Evolutionary conservation across 2,329 filamentous ascomycete species (phyloP).

Genomic region (Myriosclerotinia duriaeana): DNA sequence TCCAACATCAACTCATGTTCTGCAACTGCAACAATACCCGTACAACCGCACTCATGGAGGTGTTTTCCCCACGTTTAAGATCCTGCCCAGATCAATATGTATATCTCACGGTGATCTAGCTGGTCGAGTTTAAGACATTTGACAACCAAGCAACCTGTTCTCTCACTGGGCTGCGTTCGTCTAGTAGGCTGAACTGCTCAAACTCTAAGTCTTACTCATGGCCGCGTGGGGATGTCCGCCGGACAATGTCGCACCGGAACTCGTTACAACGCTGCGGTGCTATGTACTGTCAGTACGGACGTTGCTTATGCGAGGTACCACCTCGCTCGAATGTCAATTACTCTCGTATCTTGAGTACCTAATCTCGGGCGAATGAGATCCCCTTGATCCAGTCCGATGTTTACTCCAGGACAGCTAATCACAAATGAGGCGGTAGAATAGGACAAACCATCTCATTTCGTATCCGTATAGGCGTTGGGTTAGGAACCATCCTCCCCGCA

Average conservation of each 20-base stretch:
- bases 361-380: slow-evolving; percentile 25
- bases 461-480: slow-evolving; percentile 21
- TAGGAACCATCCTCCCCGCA: slow-evolving; percentile 5
- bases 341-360: slow-evolving; percentile 22
- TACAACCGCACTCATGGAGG: background rate
- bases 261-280: slow-evolving; percentile 22
- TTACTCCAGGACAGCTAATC: slow-evolving; percentile 7
- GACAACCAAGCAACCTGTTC: background rate
- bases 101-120: slow-evolving; percentile 16
- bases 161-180: slow-evolving; percentile 1
- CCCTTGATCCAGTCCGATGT: slow-evolving; percentile 17
- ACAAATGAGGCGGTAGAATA: slow-evolving; percentile 10
- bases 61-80: background rate
- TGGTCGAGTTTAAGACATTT: slow-evolving; percentile 22
- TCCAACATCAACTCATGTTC: slow-evolving; percentile 3
- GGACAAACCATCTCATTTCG: slow-evolving; percentile 18
- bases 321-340: slow-evolving; percentile 14
- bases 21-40: slow-evolving; percentile 8
- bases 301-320: slow-evolving; percentile 23
- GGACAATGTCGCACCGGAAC: slow-evolving; percentile 25
- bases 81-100: background rate
- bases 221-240: slow-evolving; percentile 25
- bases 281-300: slow-evolving; percentile 24
- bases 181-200: slow-evolving; percentile 18
- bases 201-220: background rate